These are phyloP conservation scores for Evansstolkia leycettana DNA, from an alignment of 495 filamentous ascomycete genomes.

Conservation along the genomic window DNA sequence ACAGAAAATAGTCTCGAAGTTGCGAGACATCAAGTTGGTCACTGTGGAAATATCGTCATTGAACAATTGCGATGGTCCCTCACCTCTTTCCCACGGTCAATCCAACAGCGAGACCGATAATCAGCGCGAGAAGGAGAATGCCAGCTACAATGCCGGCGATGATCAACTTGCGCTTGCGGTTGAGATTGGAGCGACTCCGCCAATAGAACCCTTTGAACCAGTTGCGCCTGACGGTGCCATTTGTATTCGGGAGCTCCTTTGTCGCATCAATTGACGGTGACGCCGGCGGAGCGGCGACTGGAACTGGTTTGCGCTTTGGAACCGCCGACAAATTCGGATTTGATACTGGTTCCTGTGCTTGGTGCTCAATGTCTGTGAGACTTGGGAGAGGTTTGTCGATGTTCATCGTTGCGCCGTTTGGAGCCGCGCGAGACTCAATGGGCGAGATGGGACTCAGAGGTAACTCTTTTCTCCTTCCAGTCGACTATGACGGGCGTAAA, in stretches of 20 bases:
- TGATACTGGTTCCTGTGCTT: not conserved
- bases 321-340: not conserved
- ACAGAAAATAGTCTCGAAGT: no score
- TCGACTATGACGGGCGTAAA: no score
- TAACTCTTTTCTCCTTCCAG: no score
- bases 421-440: constrained; percentile 50
- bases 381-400: not conserved
- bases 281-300: constrained; percentile 1
- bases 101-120: constrained; percentile 44
- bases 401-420: not conserved
- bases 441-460: no score
- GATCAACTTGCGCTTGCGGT: constrained; percentile 13
- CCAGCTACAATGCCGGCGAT: constrained; percentile 16
- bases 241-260: not conserved
- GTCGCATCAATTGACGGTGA: no score
- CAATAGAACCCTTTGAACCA: not conserved
- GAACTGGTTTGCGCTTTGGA: constrained; percentile 16
- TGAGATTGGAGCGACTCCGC: not conserved
- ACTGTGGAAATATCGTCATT: no score
- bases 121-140: constrained; percentile 32
- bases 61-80: no score
- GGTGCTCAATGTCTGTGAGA: not conserved
- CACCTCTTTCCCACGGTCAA: constrained; percentile 19
- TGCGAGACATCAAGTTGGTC: no score
- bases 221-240: not conserved